Percentiles rank a stretch among this genome's conserved stretches.
These are phyloP conservation scores for Camellia sinensis DNA, from an alignment of 148 eudicot genomes.

Conservation along the genomic window DNA sequence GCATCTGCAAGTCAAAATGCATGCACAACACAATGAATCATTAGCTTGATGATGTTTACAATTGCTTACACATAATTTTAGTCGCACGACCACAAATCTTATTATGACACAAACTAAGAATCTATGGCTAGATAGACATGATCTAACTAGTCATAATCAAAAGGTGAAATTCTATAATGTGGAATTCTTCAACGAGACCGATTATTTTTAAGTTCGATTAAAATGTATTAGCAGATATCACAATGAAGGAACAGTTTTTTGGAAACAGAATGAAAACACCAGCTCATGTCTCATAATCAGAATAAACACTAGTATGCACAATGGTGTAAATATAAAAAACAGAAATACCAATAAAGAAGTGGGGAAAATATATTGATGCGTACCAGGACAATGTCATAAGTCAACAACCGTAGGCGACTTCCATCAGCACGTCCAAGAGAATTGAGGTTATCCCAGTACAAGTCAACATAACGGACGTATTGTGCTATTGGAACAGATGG, in stretches of 20 bases:
- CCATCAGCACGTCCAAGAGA: slow-evolving; percentile 98
- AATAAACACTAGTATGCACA: neutral
- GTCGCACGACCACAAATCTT: neutral
- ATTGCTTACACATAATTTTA: neutral
- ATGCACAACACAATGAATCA: neutral
- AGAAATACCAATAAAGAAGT: neutral
- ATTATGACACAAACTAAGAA: neutral
- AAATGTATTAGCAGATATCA: neutral
- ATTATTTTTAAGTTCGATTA: neutral
- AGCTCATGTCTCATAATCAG: neutral
- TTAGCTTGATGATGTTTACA: neutral
- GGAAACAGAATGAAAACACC: neutral
- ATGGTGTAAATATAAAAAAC: neutral
- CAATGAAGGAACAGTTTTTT: neutral
- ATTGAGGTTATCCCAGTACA: slow-evolving; percentile 94
- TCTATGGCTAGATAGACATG: neutral
- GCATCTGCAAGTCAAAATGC: slow-evolving; percentile 58
- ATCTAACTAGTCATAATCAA: neutral
- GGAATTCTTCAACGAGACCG: neutral
- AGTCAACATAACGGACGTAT: slow-evolving; percentile 79
- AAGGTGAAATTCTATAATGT: neutral
- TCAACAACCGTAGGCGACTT: slow-evolving; percentile 82
- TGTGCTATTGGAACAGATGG: slow-evolving; percentile 90
- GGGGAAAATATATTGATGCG: slow-evolving; percentile 4
- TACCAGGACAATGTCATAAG: slow-evolving; percentile 98